Base-by-base conservation (phyloP, 139 green algal species). In the Microglena sp. region DNA sequence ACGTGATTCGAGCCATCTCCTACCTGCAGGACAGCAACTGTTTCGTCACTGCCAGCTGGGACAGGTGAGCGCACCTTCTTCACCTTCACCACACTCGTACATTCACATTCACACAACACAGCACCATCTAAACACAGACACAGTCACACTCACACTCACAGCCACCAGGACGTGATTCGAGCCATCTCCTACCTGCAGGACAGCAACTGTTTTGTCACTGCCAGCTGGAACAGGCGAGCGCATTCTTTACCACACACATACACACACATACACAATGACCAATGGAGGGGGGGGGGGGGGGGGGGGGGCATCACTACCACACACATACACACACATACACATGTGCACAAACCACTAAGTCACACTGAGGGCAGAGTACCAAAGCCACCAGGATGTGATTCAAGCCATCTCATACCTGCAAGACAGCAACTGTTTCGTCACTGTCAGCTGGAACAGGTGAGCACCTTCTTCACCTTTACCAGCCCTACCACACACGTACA, bases 91-190 rank as follows among this genome's bases (percentile, higher is more conserved):
- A n/a, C n/a, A n/a, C n/a, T n/a, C n/a, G n/a, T n/a, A n/a, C n/a
- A n/a, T n/a, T n/a, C n/a, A n/a, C n/a, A n/a, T n/a, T n/a, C n/a
- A n/a, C n/a, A n/a, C n/a, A n/a, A n/a, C n/a, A n/a, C n/a, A n/a
- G n/a, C n/a, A n/a, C n/a, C n/a, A n/a, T n/a, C n/a, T n/a, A n/a
- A n/a, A n/a, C n/a, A n/a, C n/a, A n/a, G n/a, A n/a, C n/a, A n/a
- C n/a, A n/a, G n/a, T n/a, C n/a, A n/a, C n/a, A n/a, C n/a, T n/a
- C n/a, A n/a, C n/a, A n/a, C n/a, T n/a, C n/a, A n/a, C n/a, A n/a
- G 83, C 21, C 83, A 87, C 72, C 55, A 58, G 2, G 83, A 90
- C 36, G 64, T 87, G 4, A 72, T 87, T 46, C 66, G 77, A 7
- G 64, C 56, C 29, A 78, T 90, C 18, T 64, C 34, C 24, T 87